Percentiles rank a stretch among this genome's conserved stretches.
These are phyloP conservation scores for Scedosporium boydii DNA, from an alignment of 2,329 filamentous ascomycete genomes.

Conservation along the genomic window DNA sequence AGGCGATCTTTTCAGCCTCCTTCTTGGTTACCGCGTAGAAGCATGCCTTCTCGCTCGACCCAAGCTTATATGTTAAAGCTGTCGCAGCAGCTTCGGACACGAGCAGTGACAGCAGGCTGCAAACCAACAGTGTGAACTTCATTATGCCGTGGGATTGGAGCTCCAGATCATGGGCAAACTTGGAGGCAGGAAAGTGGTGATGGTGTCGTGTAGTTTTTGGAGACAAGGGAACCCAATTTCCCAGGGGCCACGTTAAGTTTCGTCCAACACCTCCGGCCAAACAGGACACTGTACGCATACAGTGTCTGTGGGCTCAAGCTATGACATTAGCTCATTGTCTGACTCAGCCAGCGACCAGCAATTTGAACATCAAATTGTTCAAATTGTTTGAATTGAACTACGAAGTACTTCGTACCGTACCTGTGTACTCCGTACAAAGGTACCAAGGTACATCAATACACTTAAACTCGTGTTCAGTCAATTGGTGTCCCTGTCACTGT, in stretches of 20 bases:
- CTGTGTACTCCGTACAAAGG: too few relatives aligned
- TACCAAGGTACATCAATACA: neutral
- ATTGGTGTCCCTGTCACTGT: neutral
- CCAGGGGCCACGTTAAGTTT: neutral
- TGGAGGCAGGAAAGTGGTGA: neutral
- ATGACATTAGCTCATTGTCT: too few relatives aligned
- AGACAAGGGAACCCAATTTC: neutral
- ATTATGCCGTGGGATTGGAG: slow-evolving; percentile 32
- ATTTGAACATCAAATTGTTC: too few relatives aligned
- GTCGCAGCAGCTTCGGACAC: slow-evolving; percentile 70
- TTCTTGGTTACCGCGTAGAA: slow-evolving; percentile 79
- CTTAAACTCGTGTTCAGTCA: neutral
- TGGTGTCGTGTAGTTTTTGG: neutral
- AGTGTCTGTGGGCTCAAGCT: too few relatives aligned
- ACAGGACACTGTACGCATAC: too few relatives aligned
- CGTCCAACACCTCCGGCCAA: too few relatives aligned
- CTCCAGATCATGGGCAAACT: neutral
- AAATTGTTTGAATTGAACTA: neutral
- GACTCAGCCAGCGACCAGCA: too few relatives aligned
- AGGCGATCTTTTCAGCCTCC: slow-evolving; percentile 80
- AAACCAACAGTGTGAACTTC: slow-evolving; percentile 53
- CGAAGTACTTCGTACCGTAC: neutral
- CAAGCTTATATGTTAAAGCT: slow-evolving; percentile 85
- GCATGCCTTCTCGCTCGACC: slow-evolving; percentile 88
- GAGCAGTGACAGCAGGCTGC: slow-evolving; percentile 63